Conservation (phyloP, 2,329 filamentous ascomycete species). For the Penicillium vulpinum region DNA sequence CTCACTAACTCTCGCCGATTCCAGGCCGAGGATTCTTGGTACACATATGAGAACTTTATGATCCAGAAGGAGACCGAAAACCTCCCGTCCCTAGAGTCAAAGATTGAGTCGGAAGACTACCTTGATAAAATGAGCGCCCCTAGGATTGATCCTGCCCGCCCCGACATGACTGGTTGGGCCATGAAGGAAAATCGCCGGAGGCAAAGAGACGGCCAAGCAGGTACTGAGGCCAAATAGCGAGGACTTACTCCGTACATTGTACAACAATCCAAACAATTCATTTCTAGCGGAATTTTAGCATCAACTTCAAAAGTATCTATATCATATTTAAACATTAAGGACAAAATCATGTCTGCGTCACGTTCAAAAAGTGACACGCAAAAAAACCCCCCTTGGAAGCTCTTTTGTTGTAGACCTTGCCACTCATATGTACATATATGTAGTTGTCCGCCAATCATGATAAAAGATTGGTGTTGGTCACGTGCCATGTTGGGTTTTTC, state of each 20-base stretch:
- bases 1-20: slow-evolving; percentile 15
- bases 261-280: not conserved
- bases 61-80: slow-evolving; percentile 52
- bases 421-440: no score
- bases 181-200: slow-evolving; percentile 46
- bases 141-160: slow-evolving; percentile 46
- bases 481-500: slow-evolving; percentile 20
- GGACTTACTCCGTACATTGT: no score
- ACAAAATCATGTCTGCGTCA: not conserved
- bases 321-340: no score
- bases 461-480: not conserved
- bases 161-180: slow-evolving; percentile 47
- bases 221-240: slow-evolving; percentile 22
- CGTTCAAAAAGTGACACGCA: not conserved
- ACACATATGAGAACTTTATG: slow-evolving; percentile 71
- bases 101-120: slow-evolving; percentile 60
- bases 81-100: slow-evolving; percentile 53
- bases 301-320: not conserved
- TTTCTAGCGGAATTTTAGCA: not conserved
- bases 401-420: not conserved
- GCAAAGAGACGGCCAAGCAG: slow-evolving; percentile 25
- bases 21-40: slow-evolving; percentile 68
- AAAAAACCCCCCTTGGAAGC: no score
- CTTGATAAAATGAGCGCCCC: slow-evolving; percentile 64
- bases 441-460: slow-evolving; percentile 12